Percentiles rank a stretch among this genome's conserved stretches.
These are phyloP conservation scores for Kockiozyma suomiensis DNA, from an alignment of 805 yeast genomes.

Conservation along the genomic window DNA sequence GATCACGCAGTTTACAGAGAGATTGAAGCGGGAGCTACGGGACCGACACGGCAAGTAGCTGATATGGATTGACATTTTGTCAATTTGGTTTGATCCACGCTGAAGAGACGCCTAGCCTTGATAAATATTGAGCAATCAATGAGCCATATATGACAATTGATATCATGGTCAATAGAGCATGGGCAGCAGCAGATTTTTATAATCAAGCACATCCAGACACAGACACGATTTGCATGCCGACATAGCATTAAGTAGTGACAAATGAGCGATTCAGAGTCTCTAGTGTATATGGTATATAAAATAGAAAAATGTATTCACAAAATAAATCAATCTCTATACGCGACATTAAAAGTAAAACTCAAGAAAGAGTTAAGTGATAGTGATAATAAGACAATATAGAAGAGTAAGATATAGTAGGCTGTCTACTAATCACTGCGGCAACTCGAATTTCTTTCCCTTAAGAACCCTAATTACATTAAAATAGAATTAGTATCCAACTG, in stretches of 20 bases:
- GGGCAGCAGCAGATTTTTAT: too few relatives aligned
- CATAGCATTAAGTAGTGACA: too few relatives aligned
- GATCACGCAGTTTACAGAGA: constrained; percentile 5
- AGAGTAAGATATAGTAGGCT: neutral
- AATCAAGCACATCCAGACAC: too few relatives aligned
- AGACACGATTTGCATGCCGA: too few relatives aligned
- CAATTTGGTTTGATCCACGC: too few relatives aligned
- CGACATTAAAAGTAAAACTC: neutral
- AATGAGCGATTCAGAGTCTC: too few relatives aligned
- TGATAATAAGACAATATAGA: neutral
- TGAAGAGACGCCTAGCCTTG: too few relatives aligned
- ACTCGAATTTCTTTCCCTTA: constrained; percentile 72
- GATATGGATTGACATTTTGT: too few relatives aligned
- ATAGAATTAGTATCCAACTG: neutral
- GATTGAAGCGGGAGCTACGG: neutral
- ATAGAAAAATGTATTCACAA: neutral
- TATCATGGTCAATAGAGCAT: too few relatives aligned
- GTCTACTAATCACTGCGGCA: constrained; percentile 53
- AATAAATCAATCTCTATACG: neutral
- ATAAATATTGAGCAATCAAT: too few relatives aligned
- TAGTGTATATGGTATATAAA: too few relatives aligned
- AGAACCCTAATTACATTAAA: constrained; percentile 56
- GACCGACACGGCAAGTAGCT: neutral
- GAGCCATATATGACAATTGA: too few relatives aligned
- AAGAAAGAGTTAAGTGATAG: neutral